phyloP scores from a whole-genome alignment of 148 eudicot genomes.

The Rhododendron henanense region DNA sequence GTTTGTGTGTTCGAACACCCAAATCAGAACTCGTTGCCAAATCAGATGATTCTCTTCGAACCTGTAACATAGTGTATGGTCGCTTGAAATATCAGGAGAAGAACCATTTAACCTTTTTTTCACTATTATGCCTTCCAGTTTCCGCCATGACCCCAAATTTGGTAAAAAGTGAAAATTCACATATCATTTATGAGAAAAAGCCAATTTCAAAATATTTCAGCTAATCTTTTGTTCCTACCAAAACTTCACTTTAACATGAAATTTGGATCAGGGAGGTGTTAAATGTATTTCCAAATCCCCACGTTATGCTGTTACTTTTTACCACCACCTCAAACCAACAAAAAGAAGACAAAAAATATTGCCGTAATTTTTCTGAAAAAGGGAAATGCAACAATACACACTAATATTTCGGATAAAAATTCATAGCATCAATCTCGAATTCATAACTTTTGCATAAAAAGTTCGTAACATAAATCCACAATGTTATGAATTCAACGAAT shows the following conservation, averaged over 20 bases:
- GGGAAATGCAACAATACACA: neutral
- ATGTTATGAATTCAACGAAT: neutral
- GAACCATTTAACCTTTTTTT: neutral
- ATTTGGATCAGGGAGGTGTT: neutral
- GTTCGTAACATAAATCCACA: neutral
- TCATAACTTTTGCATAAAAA: neutral
- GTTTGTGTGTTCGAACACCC: slow-evolving; percentile 24
- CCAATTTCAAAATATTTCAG: neutral
- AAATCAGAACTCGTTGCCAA: slow-evolving; percentile 10
- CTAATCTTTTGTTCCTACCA: neutral
- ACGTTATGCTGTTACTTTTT: neutral
- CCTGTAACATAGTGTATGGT: slow-evolving; percentile 34
- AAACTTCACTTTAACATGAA: neutral
- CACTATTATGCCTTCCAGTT: neutral
- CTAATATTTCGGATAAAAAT: too few species aligned
- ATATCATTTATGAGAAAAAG: neutral
- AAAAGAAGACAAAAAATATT: neutral
- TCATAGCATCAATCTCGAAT: neutral
- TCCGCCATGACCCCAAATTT: neutral
- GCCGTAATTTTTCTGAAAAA: neutral
- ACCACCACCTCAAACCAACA: neutral
- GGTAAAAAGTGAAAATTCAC: neutral
- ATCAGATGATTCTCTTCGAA: slow-evolving; percentile 55
- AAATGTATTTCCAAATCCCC: neutral
- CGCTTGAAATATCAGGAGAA: neutral